Percentiles rank a stretch among this genome's conserved stretches.
These are phyloP conservation scores for Phtheirospermum japonicum DNA, from an alignment of 257 asterid species.

Conservation along the genomic window DNA sequence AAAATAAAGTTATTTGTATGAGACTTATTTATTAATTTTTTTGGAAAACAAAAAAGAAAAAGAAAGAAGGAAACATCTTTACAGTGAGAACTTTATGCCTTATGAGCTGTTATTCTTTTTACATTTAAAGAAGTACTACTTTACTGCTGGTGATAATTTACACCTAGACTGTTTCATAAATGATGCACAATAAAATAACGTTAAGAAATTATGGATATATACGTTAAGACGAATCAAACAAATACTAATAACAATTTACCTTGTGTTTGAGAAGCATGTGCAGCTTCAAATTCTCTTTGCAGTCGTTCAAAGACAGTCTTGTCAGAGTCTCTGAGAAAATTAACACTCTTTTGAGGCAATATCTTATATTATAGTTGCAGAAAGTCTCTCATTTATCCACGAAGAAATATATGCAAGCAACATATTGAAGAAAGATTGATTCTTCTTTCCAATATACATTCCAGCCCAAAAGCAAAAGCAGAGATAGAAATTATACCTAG, in stretches of 20 bases:
- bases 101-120: not conserved
- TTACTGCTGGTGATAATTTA: not conserved
- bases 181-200: not conserved
- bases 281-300: conserved; percentile 87
- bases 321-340: conserved; percentile 79
- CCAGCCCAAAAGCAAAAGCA: not conserved
- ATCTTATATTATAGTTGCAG: conserved; percentile 10
- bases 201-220: conserved; percentile 9
- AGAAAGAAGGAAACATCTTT: no score
- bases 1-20: not conserved
- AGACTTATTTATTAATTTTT: not conserved
- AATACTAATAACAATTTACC: conserved; percentile 39
- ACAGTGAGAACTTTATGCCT: not conserved
- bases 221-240: conserved; percentile 7
- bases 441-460: not conserved
- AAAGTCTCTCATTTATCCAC: conserved; percentile 12
- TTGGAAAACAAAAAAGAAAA: no score
- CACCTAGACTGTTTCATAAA: not conserved
- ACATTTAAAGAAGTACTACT: not conserved
- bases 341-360: conserved; percentile 30
- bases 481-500: conserved; percentile 51
- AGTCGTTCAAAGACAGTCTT: conserved; percentile 81
- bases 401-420: conserved; percentile 2
- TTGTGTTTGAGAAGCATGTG: conserved; percentile 85
- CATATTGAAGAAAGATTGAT: not conserved